phyloP scores from a whole-genome alignment of 768 basidiomycete genomes.

The Leucosporidium scottii region DNA sequence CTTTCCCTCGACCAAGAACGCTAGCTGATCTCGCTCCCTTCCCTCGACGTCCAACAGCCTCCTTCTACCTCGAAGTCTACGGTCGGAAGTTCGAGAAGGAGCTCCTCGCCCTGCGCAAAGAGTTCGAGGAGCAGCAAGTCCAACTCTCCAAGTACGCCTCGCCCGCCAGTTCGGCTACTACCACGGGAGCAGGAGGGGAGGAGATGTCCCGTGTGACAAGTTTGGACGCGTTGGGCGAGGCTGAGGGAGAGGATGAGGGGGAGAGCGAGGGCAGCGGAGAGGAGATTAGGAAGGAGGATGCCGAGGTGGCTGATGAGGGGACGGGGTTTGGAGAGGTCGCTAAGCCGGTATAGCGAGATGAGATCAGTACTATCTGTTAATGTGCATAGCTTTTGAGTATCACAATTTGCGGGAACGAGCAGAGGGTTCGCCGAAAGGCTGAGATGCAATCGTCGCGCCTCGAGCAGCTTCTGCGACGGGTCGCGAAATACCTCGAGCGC shows the following conservation, averaged over 20 bases:
- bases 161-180: neutral
- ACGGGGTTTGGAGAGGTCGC: neutral
- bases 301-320: neutral
- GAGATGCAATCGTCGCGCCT: no score
- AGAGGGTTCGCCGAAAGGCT: no score
- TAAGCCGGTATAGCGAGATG: neutral
- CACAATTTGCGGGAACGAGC: no score
- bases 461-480: no score
- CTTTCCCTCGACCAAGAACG: neutral
- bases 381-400: no score
- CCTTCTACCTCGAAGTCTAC: slow-evolving; percentile 30
- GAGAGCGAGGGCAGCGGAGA: neutral
- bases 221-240: neutral
- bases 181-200: neutral
- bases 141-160: slow-evolving; percentile 17
- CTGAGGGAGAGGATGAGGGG: neutral
- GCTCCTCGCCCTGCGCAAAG: slow-evolving; percentile 29
- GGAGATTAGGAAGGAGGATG: neutral
- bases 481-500: no score
- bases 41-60: neutral
- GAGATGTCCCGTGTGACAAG: neutral
- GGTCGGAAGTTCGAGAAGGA: slow-evolving; percentile 28
- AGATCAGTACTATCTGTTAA: no score
- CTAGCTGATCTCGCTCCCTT: no score
- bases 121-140: slow-evolving; percentile 31